These are phyloP conservation scores for Pestalotiopsis fici DNA, from an alignment of 2,329 filamentous ascomycete species.

Conservation along the genomic window DNA sequence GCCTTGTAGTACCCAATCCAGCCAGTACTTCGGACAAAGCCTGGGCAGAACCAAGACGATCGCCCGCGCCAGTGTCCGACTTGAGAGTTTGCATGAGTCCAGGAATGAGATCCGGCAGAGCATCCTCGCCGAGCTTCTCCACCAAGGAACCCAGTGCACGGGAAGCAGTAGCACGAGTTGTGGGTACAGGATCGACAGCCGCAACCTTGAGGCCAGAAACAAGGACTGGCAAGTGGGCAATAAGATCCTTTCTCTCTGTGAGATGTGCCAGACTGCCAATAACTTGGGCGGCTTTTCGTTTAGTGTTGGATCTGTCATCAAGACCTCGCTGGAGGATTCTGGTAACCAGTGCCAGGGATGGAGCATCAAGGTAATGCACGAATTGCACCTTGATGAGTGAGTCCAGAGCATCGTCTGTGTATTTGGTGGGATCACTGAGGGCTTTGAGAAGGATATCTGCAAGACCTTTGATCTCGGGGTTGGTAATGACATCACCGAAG, in stretches of 20 bases:
- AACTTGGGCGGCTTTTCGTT: conserved; percentile 94
- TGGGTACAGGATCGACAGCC: conserved; percentile 92
- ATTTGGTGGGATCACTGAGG: conserved; percentile 94
- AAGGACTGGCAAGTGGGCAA: conserved; percentile 86
- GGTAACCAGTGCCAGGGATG: conserved; percentile 90
- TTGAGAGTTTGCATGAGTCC: conserved; percentile 97
- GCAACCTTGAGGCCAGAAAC: conserved; percentile 88
- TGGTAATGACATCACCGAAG: conserved; percentile 97
- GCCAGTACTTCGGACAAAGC: conserved; percentile 95
- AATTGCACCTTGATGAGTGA: conserved; percentile 97
- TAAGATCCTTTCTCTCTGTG: conserved; percentile 92
- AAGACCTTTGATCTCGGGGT: conserved; percentile 92
- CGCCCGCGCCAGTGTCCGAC: conserved; percentile 93
- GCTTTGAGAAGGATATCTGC: conserved; percentile 93
- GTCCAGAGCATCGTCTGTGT: conserved; percentile 93
- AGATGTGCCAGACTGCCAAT: conserved; percentile 97
- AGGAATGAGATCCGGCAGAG: conserved; percentile 93
- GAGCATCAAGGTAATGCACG: conserved; percentile 96
- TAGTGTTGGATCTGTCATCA: conserved; percentile 88
- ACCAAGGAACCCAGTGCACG: conserved; percentile 95
- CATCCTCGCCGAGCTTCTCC: conserved; percentile 96
- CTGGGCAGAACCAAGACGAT: conserved; percentile 93
- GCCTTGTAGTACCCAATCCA: conserved; percentile 84
- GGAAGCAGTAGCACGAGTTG: conserved; percentile 92
- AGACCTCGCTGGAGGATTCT: conserved; percentile 93